phyloP scores from a whole-genome alignment of 257 asterid species.

The Solanum etuberosum region DNA sequence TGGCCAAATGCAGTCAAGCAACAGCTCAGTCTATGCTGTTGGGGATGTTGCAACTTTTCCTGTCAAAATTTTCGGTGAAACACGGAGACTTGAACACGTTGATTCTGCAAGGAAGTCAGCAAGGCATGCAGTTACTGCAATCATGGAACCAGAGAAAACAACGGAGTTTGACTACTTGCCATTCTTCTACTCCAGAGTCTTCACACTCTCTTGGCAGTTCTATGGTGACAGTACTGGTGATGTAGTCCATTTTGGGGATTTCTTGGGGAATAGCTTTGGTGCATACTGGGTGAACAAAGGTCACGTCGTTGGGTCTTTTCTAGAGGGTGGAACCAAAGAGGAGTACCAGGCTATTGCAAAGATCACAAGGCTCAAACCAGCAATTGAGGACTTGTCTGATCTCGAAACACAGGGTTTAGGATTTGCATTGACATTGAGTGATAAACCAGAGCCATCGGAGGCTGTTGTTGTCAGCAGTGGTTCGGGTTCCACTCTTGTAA shows the following conservation, averaged over 20 bases:
- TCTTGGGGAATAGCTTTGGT: slow-evolving; percentile 35
- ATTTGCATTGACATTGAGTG: slow-evolving; percentile 37
- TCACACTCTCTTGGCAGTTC: slow-evolving; percentile 81
- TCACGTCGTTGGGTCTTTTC: slow-evolving; percentile 63
- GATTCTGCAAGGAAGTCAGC: slow-evolving; percentile 80
- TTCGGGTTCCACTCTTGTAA: slow-evolving; percentile 5
- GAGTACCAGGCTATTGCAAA: slow-evolving; percentile 61
- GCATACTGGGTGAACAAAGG: slow-evolving; percentile 79
- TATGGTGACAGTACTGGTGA: slow-evolving; percentile 71
- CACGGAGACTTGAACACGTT: slow-evolving; percentile 80
- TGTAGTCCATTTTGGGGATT: slow-evolving; percentile 68
- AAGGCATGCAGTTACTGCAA: slow-evolving; percentile 64
- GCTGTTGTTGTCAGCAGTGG: not conserved
- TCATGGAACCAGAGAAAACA: slow-evolving; percentile 45
- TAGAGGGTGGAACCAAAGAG: slow-evolving; percentile 85
- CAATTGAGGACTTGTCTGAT: slow-evolving; percentile 37
- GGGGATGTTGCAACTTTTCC: slow-evolving; percentile 91
- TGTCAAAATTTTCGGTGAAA: slow-evolving; percentile 52
- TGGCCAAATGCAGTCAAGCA: slow-evolving; percentile 70
- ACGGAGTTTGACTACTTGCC: slow-evolving; percentile 69
- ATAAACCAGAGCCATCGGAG: slow-evolving; percentile 9
- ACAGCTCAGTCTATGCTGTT: slow-evolving; percentile 61
- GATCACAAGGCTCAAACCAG: slow-evolving; percentile 49
- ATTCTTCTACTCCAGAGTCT: slow-evolving; percentile 80
- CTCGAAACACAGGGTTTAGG: slow-evolving; percentile 56